Evolutionary conservation across 1,139 yeast genomes (phyloP), one percentile per base, ranked within the genome.

Genomic region (Kluyveromyces marxianus): DNA sequence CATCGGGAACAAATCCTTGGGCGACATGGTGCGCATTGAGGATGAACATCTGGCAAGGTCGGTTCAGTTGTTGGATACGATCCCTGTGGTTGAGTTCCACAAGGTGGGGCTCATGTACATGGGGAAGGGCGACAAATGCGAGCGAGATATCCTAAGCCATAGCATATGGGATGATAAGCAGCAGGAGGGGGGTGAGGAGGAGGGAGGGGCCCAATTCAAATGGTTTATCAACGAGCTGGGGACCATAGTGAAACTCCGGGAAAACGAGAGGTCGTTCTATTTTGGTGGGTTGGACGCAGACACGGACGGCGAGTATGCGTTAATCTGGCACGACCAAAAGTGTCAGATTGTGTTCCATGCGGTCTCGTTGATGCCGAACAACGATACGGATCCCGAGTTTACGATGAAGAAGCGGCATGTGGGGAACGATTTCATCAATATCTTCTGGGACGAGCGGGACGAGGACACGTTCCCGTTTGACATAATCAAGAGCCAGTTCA

Each of bases 381-480:
- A 59, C n/a, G 68, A 66, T 4, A 68, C 21, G 5, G 83, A 79
- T 54, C 61, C 65, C 24, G 64, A 65, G 26, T 68, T 68, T 43
- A 76, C 83, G 21, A 64, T 74, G 59, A 88, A 87, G 63, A 88
- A 88, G 63, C 68, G 92, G 46, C 96, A 88, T 59, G 83, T 88
- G 54, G 96, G 96, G 4, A 88, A 88, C 66, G 78, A 87, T 60
- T 81, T 81, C 61, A 94, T 88, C 46, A 85, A 84, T 58, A 77
- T 87, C 38, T 87, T 75, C 61, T 88, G 78, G 65, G 88, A 87
- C 59, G 95, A 87, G 54, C 79, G 89, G 10, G 79, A 79, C 1
- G 63, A 68, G 8, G 77, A 80, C 5, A 34, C 42, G 8, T 85
- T 84, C 65, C 77, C 83, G 52, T 84, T 85, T 67, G 84, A 84